Evolutionary conservation across 352 stramenopile genomes (phyloP).

Genomic region (Pythium aquatile): DNA sequence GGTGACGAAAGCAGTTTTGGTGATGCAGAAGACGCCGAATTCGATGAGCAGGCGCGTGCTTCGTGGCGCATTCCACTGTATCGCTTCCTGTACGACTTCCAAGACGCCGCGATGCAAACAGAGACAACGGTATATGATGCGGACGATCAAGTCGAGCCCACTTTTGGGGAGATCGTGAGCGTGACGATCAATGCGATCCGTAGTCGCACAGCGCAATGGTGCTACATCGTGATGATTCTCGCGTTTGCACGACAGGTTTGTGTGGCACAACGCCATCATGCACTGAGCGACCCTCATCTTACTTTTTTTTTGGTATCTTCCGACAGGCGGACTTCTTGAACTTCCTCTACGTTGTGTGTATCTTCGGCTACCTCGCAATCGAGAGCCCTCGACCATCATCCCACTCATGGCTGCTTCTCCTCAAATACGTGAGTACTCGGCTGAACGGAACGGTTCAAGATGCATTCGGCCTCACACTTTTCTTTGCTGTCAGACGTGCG

Average conservation of each 20-base stretch:
- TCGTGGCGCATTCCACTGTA: slow-evolving; percentile 70
- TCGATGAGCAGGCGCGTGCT: slow-evolving; percentile 37
- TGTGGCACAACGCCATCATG: neutral
- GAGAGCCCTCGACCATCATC: slow-evolving; percentile 74
- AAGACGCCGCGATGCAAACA: slow-evolving; percentile 71
- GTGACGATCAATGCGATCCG: slow-evolving; percentile 63
- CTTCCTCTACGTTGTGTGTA: slow-evolving; percentile 66
- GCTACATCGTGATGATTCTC: slow-evolving; percentile 61
- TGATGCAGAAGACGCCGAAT: slow-evolving; percentile 79
- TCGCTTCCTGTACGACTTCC: slow-evolving; percentile 56
- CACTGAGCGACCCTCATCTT: neutral
- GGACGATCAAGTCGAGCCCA: slow-evolving; percentile 76
- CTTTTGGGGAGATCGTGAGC: slow-evolving; percentile 49
- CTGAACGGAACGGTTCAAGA: neutral
- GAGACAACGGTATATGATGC: slow-evolving; percentile 72
- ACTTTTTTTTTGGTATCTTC: neutral
- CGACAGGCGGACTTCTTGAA: slow-evolving; percentile 76
- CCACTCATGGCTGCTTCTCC: slow-evolving; percentile 61
- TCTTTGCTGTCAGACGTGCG: slow-evolving; percentile 26
- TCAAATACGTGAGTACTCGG: slow-evolving; percentile 71
- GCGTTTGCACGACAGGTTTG: slow-evolving; percentile 75
- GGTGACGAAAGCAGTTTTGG: slow-evolving; percentile 78
- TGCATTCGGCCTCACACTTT: neutral
- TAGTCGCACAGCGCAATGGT: slow-evolving; percentile 61
- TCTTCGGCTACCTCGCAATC: slow-evolving; percentile 69